Percentiles rank a stretch among this genome's conserved stretches.
Evolutionary conservation across 148 eudicot genomes (phyloP).

Genomic region (Polygonum maritimum): DNA sequence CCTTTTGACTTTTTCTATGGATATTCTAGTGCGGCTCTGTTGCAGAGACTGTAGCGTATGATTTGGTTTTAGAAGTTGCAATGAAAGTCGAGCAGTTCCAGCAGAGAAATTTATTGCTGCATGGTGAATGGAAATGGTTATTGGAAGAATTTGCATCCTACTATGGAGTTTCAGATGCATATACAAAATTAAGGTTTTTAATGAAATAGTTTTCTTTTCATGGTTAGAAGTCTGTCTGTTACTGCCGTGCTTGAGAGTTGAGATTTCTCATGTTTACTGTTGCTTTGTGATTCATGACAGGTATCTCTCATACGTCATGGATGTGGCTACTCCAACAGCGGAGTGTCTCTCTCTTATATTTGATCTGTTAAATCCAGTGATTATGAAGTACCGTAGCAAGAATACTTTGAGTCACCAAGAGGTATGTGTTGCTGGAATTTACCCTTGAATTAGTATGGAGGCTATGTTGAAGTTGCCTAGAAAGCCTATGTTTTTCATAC

Average conservation of each 20-base stretch:
- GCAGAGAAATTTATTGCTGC: conserved; percentile 62
- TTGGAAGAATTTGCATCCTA: conserved; percentile 80
- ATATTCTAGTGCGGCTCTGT: conserved; percentile 44
- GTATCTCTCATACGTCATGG: conserved; percentile 95
- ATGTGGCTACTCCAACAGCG: conserved; percentile 96
- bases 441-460: not conserved
- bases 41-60: conserved; percentile 97
- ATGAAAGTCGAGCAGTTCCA: conserved; percentile 93
- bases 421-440: conserved; percentile 28
- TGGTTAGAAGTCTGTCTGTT: not conserved
- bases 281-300: conserved; percentile 26
- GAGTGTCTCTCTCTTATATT: conserved; percentile 75
- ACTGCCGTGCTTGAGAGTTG: not conserved
- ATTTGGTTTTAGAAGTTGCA: conserved; percentile 79
- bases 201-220: not conserved
- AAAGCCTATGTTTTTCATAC: not conserved
- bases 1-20: conserved; percentile 11
- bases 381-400: conserved; percentile 58
- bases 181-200: conserved; percentile 72
- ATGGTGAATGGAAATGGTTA: conserved; percentile 93
- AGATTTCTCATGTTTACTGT: not conserved
- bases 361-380: conserved; percentile 71
- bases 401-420: conserved; percentile 86
- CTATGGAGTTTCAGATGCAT: conserved; percentile 89
- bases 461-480: not conserved